Percentiles rank a stretch among this genome's conserved stretches.
Evolutionary conservation across 2,329 filamentous ascomycete species (phyloP).

Genomic region (Aspergillus niger): DNA sequence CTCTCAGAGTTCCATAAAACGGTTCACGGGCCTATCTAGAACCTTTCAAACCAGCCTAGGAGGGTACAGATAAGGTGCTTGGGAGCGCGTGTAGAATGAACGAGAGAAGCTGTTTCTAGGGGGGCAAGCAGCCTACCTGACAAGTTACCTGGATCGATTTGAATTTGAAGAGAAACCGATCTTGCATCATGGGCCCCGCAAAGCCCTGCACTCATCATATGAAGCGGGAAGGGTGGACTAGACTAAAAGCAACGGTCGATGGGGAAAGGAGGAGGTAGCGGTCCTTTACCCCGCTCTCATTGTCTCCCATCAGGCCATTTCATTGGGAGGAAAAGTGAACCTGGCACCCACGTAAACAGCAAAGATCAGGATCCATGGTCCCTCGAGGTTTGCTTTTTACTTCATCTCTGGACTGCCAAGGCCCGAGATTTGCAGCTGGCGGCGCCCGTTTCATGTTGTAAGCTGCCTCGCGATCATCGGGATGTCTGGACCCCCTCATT

Average conservation of each 20-base stretch:
- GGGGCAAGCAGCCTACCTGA: not conserved
- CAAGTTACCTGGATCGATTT: not conserved
- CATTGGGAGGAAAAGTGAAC: slow-evolving; percentile 10
- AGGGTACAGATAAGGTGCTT: slow-evolving; percentile 4
- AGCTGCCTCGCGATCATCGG: slow-evolving; percentile 16
- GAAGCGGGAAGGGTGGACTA: not conserved
- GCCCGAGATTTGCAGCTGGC: slow-evolving; percentile 2
- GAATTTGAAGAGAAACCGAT: slow-evolving; percentile 2
- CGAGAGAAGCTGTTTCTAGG: not conserved
- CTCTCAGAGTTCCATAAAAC: slow-evolving; percentile 3
- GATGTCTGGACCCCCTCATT: slow-evolving; percentile 9
- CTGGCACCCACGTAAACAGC: slow-evolving; percentile 7
- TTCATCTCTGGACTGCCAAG: slow-evolving; percentile 13
- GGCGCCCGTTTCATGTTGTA: slow-evolving; percentile 12
- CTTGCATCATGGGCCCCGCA: slow-evolving; percentile 9
- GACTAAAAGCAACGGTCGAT: not conserved
- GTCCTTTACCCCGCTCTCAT: slow-evolving; percentile 12
- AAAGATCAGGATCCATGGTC: slow-evolving; percentile 1
- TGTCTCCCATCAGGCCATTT: slow-evolving; percentile 12
- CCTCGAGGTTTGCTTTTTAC: slow-evolving; percentile 11
- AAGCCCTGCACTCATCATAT: not conserved
- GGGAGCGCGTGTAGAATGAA: not conserved
- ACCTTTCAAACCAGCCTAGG: slow-evolving; percentile 3
- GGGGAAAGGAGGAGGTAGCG: not conserved
- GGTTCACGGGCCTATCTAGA: slow-evolving; percentile 6